Percentiles rank a stretch among this genome's conserved stretches.
Conservation (phyloP, 1,284 basidiomycete species). For the Cronartium quercuum region DNA sequence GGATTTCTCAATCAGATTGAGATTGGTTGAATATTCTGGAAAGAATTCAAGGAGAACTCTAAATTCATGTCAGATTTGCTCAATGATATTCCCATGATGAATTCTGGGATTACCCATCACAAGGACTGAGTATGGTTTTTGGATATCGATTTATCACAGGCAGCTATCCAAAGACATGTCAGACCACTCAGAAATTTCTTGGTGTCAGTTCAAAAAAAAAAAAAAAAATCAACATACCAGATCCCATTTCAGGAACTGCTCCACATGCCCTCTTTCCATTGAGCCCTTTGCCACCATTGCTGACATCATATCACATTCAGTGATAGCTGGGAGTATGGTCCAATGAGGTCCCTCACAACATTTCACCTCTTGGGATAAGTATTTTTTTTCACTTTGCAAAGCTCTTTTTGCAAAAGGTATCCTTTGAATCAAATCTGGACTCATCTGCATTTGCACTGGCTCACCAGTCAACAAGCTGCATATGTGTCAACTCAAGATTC, state of each 20-base stretch:
- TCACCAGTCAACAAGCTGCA: no score
- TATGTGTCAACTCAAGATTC: no score
- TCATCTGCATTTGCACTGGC: no score
- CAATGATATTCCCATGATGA: background rate
- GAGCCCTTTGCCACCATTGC: background rate
- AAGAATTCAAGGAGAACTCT: background rate
- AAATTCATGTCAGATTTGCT: background rate
- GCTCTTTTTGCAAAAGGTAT: no score
- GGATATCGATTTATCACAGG: slow-evolving; percentile 1
- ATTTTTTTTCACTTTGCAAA: no score
- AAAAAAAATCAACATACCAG: background rate
- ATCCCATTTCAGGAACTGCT: slow-evolving; percentile 7
- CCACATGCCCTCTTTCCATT: background rate
- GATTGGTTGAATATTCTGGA: background rate
- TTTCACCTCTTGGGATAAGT: no score
- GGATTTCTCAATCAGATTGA: slow-evolving; percentile 6
- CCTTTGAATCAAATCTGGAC: no score
- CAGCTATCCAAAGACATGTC: background rate
- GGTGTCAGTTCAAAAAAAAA: background rate
- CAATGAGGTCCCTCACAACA: no score
- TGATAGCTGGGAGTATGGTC: slow-evolving; percentile 3
- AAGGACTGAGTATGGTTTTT: background rate
- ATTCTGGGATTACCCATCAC: no score
- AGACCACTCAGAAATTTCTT: background rate
- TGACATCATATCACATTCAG: background rate